Conservation (phyloP, 768 basidiomycete genomes). For the Cystofilobasidium capitatum region DNA sequence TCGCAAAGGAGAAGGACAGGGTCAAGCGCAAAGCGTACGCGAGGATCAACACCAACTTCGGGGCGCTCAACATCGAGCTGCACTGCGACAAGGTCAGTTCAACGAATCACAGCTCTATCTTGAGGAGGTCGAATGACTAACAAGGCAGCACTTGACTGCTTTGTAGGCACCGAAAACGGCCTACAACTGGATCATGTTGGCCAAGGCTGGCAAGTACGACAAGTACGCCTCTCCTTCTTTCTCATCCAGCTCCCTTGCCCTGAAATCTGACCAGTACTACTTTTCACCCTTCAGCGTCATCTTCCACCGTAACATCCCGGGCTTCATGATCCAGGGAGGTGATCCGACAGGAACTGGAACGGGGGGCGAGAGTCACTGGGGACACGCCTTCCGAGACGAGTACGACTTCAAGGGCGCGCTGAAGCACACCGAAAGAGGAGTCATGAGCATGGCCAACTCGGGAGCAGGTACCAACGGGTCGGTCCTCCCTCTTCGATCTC, state of each 20-base stretch:
- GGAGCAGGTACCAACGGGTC: constrained; percentile 79
- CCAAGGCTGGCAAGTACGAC: constrained; percentile 80
- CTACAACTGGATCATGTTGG: constrained; percentile 95
- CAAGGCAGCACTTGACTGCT: too few relatives aligned
- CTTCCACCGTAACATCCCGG: constrained; percentile 28
- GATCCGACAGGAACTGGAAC: constrained; percentile 93
- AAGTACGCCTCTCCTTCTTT: constrained; percentile 46
- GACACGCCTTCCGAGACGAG: constrained; percentile 91
- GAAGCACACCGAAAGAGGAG: constrained; percentile 73
- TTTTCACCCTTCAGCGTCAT: constrained; percentile 12
- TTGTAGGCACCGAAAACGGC: constrained; percentile 94
- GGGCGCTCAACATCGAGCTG: constrained; percentile 55
- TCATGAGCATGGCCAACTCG: constrained; percentile 90
- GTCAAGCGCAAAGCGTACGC: constrained; percentile 88
- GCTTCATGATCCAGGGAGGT: constrained; percentile 68
- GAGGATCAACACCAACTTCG: constrained; percentile 85
- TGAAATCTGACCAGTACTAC: not conserved
- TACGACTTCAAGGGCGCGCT: constrained; percentile 77
- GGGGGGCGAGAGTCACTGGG: constrained; percentile 90
- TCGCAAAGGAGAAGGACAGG: constrained; percentile 80
- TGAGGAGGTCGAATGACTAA: constrained; percentile 4
- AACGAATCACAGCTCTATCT: not conserved
- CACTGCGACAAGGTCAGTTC: constrained; percentile 64
- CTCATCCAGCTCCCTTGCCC: not conserved
- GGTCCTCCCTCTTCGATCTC: constrained; percentile 39